phyloP scores from a whole-genome alignment of 2,329 filamentous ascomycete genomes.

The Monosporascus sp. region DNA sequence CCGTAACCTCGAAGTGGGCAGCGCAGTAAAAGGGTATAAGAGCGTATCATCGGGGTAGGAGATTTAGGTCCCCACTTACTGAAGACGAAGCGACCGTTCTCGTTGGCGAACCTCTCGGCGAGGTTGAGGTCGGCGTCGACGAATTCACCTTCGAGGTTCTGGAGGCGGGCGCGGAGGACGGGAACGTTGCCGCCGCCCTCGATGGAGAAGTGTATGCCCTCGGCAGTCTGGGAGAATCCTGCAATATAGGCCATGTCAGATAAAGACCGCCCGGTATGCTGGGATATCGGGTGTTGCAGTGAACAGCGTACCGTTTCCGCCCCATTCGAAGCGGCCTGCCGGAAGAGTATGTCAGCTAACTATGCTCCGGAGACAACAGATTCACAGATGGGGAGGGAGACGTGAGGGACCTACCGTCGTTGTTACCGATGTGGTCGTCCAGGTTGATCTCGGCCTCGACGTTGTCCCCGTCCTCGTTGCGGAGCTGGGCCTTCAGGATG shows the following conservation, averaged over 20 bases:
- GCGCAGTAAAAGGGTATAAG: too few relatives aligned
- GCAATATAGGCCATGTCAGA: background rate
- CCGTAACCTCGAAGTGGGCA: too few relatives aligned
- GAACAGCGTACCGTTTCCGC: conserved; percentile 7
- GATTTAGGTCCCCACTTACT: conserved; percentile 2
- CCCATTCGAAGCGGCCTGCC: conserved; percentile 13
- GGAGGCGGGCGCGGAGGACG: conserved; percentile 46
- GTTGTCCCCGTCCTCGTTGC: conserved; percentile 34
- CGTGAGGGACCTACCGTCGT: conserved; percentile 33
- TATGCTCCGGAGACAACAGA: conserved; percentile 39
- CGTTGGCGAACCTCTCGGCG: conserved; percentile 47
- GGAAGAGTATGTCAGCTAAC: conserved; percentile 1
- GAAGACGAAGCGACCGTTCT: conserved; percentile 40
- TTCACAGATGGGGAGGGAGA: conserved; percentile 21
- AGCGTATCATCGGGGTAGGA: too few relatives aligned
- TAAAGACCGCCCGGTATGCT: background rate
- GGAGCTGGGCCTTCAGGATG: conserved; percentile 39
- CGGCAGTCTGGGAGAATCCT: conserved; percentile 41
- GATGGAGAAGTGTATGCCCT: conserved; percentile 39
- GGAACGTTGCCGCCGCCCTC: conserved; percentile 46
- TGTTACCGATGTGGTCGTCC: conserved; percentile 45
- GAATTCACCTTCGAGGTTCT: conserved; percentile 35
- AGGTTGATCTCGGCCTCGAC: conserved; percentile 42
- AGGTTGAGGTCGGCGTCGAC: conserved; percentile 47
- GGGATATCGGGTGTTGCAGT: background rate